Conservation (phyloP, 257 asterid species). For the Avicennia marina region DNA sequence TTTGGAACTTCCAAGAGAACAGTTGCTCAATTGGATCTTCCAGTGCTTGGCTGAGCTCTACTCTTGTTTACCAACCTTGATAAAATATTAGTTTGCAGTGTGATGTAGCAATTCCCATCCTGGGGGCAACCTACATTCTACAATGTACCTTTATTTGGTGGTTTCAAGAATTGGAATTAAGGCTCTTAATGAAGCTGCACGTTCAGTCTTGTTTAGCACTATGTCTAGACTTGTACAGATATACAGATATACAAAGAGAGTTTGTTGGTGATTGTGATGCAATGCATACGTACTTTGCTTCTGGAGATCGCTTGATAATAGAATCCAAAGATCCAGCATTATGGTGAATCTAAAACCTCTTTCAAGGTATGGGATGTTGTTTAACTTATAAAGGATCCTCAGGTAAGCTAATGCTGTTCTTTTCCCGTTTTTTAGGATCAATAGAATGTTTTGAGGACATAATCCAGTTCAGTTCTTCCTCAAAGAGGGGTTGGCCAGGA, state of each 20-base stretch:
- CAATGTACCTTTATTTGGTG: neutral
- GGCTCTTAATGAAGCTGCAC: constrained; percentile 20
- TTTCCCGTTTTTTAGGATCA: no score
- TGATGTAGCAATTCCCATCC: constrained; percentile 13
- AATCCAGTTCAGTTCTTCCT: no score
- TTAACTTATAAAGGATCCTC: no score
- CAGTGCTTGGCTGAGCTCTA: constrained; percentile 88
- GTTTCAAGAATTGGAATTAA: no score
- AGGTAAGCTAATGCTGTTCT: no score
- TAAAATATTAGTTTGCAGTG: constrained; percentile 54
- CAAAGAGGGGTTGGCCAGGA: no score
- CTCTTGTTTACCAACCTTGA: constrained; percentile 73
- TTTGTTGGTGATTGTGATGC: constrained; percentile 5
- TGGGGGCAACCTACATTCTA: neutral
- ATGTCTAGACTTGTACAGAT: constrained; percentile 12
- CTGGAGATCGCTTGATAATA: neutral
- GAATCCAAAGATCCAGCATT: constrained; percentile 4
- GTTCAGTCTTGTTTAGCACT: neutral
- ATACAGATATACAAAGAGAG: neutral
- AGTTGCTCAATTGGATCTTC: constrained; percentile 92
- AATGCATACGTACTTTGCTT: neutral
- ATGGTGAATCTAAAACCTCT: neutral
- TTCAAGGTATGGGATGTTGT: constrained; percentile 34
- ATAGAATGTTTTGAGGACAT: no score
- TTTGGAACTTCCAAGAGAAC: constrained; percentile 92